A percentile compares a stretch with the other conserved stretches of the same genome.
Evolutionary conservation across 495 filamentous ascomycete genomes (phyloP).

Genomic region (Pyrenula aspistea): DNA sequence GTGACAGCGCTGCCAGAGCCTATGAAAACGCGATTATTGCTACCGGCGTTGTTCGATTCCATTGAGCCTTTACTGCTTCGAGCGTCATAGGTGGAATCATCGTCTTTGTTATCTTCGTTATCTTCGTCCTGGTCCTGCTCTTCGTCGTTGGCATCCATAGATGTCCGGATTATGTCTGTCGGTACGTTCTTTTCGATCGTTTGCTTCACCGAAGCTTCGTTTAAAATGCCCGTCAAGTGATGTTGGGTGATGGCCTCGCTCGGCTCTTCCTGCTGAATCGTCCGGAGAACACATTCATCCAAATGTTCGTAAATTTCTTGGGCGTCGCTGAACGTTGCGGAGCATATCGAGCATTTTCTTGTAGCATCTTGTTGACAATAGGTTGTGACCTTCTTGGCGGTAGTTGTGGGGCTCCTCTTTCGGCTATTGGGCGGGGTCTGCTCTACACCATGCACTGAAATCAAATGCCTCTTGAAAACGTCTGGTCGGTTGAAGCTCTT

Average conservation of each 20-base stretch:
- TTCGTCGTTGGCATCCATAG: slow-evolving; percentile 7
- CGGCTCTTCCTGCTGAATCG: slow-evolving; percentile 95
- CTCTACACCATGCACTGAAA: slow-evolving; percentile 86
- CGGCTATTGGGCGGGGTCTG: slow-evolving; percentile 92
- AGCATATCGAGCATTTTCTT: slow-evolving; percentile 94
- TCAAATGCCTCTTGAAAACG: slow-evolving; percentile 96
- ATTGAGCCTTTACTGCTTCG: slow-evolving; percentile 36
- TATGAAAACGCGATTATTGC: slow-evolving; percentile 27
- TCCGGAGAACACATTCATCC: slow-evolving; percentile 94
- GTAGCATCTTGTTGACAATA: slow-evolving; percentile 58
- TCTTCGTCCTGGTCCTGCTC: slow-evolving; percentile 47
- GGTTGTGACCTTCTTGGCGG: slow-evolving; percentile 32
- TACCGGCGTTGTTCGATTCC: slow-evolving; percentile 24
- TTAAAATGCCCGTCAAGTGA: slow-evolving; percentile 66
- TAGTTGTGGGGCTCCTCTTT: slow-evolving; percentile 55
- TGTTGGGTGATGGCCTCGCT: slow-evolving; percentile 91
- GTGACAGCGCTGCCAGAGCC: slow-evolving; percentile 30
- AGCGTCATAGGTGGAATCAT: slow-evolving; percentile 26
- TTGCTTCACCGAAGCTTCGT: slow-evolving; percentile 69
- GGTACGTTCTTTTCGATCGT: slow-evolving; percentile 74
- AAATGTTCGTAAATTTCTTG: slow-evolving; percentile 99
- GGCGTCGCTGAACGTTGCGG: slow-evolving; percentile 78
- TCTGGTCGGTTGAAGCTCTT: slow-evolving; percentile 99
- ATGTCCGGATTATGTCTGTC: slow-evolving; percentile 40
- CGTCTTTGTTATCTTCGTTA: slow-evolving; percentile 40